A percentile compares a stretch with the other conserved stretches of the same genome.
phyloP scores from a whole-genome alignment of 2,329 filamentous ascomycete species.

The Mariannaea elegans region DNA sequence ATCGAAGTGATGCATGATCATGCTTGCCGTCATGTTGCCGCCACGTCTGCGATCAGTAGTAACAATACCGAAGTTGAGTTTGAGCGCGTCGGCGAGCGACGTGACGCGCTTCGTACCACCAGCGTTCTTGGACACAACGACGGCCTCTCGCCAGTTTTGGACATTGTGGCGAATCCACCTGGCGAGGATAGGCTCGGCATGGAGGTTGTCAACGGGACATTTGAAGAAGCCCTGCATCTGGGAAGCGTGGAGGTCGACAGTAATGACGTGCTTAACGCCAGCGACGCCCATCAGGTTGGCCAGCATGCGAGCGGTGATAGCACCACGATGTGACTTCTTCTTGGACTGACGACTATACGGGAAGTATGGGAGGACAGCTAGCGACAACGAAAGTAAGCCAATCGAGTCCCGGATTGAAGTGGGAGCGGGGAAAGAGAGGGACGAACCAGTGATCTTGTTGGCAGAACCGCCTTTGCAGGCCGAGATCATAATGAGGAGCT shows the following conservation, averaged over 20 bases:
- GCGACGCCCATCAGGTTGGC: constrained; percentile 94
- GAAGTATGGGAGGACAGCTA: constrained; percentile 92
- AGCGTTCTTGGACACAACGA: constrained; percentile 98
- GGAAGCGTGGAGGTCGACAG: constrained; percentile 94
- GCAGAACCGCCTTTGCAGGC: constrained; percentile 98
- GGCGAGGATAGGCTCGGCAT: constrained; percentile 93
- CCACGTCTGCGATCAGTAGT: constrained; percentile 80
- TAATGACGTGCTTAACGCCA: constrained; percentile 97
- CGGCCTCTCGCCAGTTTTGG: constrained; percentile 85
- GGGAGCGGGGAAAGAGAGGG: constrained; percentile 15
- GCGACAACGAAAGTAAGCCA: constrained; percentile 28
- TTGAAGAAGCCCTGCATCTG: constrained; percentile 99
- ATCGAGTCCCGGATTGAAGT: constrained; percentile 24
- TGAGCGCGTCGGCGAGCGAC: constrained; percentile 91
- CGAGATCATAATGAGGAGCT: constrained; percentile 98
- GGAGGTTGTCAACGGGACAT: constrained; percentile 96
- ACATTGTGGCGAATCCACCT: constrained; percentile 95
- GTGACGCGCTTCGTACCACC: constrained; percentile 97
- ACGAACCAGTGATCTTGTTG: constrained; percentile 92
- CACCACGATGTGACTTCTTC: constrained; percentile 96
- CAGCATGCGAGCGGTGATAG: constrained; percentile 96
- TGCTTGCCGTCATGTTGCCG: constrained; percentile 79
- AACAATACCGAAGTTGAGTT: constrained; percentile 97
- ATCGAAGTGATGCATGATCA: constrained; percentile 76
- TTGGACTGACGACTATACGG: constrained; percentile 99